Conservation (phyloP, 768 basidiomycete genomes). For the Lactifluus rugatus region DNA sequence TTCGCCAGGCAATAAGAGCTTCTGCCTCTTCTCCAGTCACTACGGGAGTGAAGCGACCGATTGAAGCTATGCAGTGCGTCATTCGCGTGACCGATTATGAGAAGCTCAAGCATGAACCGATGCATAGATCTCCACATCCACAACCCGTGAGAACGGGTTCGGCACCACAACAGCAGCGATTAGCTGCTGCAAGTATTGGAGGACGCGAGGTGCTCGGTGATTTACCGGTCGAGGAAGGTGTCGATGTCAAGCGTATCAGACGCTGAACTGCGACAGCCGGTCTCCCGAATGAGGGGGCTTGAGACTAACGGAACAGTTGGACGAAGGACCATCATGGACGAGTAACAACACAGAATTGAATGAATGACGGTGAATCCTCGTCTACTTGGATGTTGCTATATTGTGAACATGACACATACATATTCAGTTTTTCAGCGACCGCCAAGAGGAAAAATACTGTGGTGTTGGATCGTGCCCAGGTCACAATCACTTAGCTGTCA, state of each 20-base stretch:
- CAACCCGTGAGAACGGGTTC: not conserved
- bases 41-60: conserved; percentile 15
- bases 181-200: not conserved
- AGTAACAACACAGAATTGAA: not conserved
- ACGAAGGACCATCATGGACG: too few species aligned
- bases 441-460: too few species aligned
- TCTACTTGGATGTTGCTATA: too few species aligned
- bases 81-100: not conserved
- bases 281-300: too few species aligned
- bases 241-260: conserved; percentile 17
- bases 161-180: conserved; percentile 7
- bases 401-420: too few species aligned
- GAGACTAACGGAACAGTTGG: too few species aligned
- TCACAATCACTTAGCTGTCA: too few species aligned
- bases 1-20: conserved; percentile 5
- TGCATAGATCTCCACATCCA: conserved; percentile 2
- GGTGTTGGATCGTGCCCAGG: too few species aligned
- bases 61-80: conserved; percentile 13
- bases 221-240: conserved; percentile 4
- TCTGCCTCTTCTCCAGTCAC: not conserved
- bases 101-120: not conserved
- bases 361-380: too few species aligned
- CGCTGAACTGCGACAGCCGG: not conserved
- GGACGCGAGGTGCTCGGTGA: conserved; percentile 6
- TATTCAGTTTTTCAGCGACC: too few species aligned